Percentiles rank a stretch among this genome's conserved stretches.
Evolutionary conservation across 495 filamentous ascomycete species (phyloP).

Genomic region (Podospora conica): DNA sequence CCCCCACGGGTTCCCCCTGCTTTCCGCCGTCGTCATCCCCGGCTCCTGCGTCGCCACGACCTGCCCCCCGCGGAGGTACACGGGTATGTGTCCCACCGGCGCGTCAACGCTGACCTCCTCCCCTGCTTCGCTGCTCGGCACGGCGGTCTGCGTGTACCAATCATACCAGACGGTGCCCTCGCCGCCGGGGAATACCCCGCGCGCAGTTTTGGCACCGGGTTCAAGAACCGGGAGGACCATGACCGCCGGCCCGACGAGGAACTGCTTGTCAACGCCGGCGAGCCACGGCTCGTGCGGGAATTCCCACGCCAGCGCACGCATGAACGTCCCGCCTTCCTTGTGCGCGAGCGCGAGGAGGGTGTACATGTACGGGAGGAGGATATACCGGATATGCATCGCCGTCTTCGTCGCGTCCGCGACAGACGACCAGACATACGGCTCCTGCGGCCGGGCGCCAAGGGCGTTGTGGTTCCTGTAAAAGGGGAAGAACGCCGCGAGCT

Average conservation of each 20-base stretch:
- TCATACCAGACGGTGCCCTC: slow-evolving; percentile 65
- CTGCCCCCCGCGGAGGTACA: slow-evolving; percentile 65
- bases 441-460: slow-evolving; percentile 57
- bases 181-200: slow-evolving; percentile 72
- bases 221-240: slow-evolving; percentile 68
- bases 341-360: slow-evolving; percentile 70
- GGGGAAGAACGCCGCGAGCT: slow-evolving; percentile 77
- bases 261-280: slow-evolving; percentile 63
- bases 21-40: slow-evolving; percentile 60
- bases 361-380: slow-evolving; percentile 74
- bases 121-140: slow-evolving; percentile 46
- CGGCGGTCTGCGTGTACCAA: slow-evolving; percentile 61
- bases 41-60: slow-evolving; percentile 67
- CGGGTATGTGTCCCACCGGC: slow-evolving; percentile 71
- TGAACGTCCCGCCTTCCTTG: slow-evolving; percentile 62
- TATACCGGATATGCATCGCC: slow-evolving; percentile 71
- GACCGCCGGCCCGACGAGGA: slow-evolving; percentile 65
- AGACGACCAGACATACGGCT: slow-evolving; percentile 68
- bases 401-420: slow-evolving; percentile 59
- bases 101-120: slow-evolving; percentile 69
- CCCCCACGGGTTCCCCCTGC: slow-evolving; percentile 62
- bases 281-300: slow-evolving; percentile 72
- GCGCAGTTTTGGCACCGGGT: slow-evolving; percentile 57
- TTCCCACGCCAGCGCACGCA: slow-evolving; percentile 79
- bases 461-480: slow-evolving; percentile 85